Percentiles rank a stretch among this genome's conserved stretches.
These are phyloP conservation scores for Fusarium hainanense DNA, from an alignment of 2,329 filamentous ascomycete species.

Conservation along the genomic window DNA sequence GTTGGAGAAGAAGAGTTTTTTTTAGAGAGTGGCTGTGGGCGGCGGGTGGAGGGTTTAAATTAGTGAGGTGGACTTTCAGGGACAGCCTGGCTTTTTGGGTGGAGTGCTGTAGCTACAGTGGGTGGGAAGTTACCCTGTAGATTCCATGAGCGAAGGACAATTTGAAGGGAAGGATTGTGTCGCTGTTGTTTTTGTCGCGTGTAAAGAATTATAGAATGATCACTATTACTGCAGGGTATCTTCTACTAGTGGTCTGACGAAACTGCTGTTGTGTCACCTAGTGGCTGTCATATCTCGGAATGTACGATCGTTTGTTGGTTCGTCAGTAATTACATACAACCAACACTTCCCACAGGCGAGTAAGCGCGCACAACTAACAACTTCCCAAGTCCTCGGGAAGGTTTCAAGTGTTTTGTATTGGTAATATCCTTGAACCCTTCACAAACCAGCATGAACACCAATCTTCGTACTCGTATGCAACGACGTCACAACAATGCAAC, in stretches of 20 bases:
- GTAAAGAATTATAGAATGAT: no score
- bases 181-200: no score
- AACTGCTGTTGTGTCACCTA: not conserved
- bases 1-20: not conserved
- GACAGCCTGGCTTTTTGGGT: constrained; percentile 22
- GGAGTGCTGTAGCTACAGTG: not conserved
- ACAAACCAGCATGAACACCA: not conserved
- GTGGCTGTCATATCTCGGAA: not conserved
- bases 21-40: not conserved
- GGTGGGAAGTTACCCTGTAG: not conserved
- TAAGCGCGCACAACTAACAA: not conserved
- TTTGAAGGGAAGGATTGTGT: no score
- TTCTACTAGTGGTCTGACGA: no score
- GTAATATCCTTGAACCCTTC: accelerated
- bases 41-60: constrained; percentile 11
- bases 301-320: not conserved
- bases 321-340: not conserved
- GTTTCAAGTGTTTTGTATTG: no score
- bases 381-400: no score
- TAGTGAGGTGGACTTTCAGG: constrained; percentile 7
- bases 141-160: no score
- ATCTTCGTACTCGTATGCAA: not conserved
- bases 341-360: not conserved
- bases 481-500: not conserved
- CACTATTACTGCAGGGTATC: no score